These are phyloP conservation scores for Aleurites moluccanus DNA, from an alignment of 441 rosid genomes.

Conservation along the genomic window DNA sequence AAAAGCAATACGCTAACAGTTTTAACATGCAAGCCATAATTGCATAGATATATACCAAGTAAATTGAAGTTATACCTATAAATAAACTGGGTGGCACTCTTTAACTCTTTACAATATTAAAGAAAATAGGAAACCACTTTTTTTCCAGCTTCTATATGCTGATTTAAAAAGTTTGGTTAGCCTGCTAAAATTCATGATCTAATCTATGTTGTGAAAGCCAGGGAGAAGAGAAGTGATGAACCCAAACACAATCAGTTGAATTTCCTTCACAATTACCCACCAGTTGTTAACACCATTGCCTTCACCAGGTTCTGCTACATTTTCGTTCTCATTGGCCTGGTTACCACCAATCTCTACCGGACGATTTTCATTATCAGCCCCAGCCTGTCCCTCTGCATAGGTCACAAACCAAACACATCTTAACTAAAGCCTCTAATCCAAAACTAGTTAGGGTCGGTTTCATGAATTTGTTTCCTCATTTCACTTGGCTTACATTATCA, in stretches of 20 bases:
- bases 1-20: not conserved
- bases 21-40: not conserved
- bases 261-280: conserved; percentile 97
- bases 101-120: conserved; percentile 24
- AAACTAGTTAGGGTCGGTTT: not conserved
- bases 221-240: conserved; percentile 97
- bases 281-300: conserved; percentile 64
- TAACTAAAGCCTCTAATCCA: not conserved
- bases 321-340: conserved; percentile 53
- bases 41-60: conserved; percentile 15
- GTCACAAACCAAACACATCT: not conserved
- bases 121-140: not conserved
- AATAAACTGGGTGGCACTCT: not conserved
- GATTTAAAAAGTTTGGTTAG: conserved; percentile 17
- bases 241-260: conserved; percentile 94
- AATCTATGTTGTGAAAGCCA: conserved; percentile 90
- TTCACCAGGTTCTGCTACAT: conserved; percentile 41
- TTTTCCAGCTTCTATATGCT: conserved; percentile 10
- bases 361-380: conserved; percentile 64
- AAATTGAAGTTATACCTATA: not conserved
- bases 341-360: conserved; percentile 47
- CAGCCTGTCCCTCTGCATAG: conserved; percentile 53
- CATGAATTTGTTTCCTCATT: not conserved
- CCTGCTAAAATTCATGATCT: conserved; percentile 25
- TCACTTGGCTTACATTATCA: not conserved